Evolutionary conservation across 2,329 filamentous ascomycete genomes (phyloP), one percentile per base, ranked within the genome.

Genomic region (Penicillium sp.): DNA sequence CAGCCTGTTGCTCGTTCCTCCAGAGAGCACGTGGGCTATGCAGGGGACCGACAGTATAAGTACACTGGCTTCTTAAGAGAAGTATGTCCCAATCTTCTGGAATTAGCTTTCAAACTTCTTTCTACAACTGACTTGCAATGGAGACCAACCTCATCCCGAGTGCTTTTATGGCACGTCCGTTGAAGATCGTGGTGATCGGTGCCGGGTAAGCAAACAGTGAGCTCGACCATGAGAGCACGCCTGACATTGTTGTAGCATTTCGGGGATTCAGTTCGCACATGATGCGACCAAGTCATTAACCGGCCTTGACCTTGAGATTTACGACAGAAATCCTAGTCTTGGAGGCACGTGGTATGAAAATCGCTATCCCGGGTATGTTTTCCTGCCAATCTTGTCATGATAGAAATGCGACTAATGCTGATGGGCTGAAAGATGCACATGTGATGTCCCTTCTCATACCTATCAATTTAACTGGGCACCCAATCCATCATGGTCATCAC

Each of bases 291-390:
- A 27, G 4, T 44, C 47, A n/a, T 29, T 57, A 4, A 16, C 35
- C 14, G 23, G 29, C 11, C 6, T 56, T n/a, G 48, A 53, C 16
- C 40, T 58, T 2, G 34, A 48, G 18, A 56, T 58, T 16, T 56
- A 53, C 13, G 56, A 58, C 40, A 47, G 47, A 59, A 70, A 72
- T 43, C 58, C 66, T 27, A 63, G 64, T 34, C 53, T 71, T 19
- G 69, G 69, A 11, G 67, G 67, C 30, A 62, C 66, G 38, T 70
- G 68, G 68, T 59, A 64, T 23, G 65, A 67, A 19, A 67, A 64
- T 57, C 60, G 63, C 16, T 70, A 70, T 47, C 67, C 67, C 1
- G 68, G 51, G 51, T 53, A 44, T 42, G 51, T 18, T 14, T 36
- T 18, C n/a, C 47, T 29, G 10, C 23, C n/a, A 47, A 14, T 7